Evolutionary conservation across 164 flowering plant species (phyloP).

Genomic region (Cinnamomum chago): DNA sequence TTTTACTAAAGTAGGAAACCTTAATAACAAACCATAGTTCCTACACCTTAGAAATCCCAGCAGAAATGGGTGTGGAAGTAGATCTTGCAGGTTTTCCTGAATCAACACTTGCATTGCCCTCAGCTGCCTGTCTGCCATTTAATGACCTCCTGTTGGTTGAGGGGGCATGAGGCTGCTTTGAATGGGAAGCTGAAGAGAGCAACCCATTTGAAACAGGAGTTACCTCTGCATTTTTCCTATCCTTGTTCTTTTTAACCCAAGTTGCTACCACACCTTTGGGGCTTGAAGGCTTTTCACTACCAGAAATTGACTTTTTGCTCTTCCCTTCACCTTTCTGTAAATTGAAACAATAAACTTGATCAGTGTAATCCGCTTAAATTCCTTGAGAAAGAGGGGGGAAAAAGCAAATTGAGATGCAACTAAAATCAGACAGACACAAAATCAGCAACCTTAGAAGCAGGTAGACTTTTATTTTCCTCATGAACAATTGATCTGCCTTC

Average conservation of each 20-base stretch:
- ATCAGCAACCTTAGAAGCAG: neutral
- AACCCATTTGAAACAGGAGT: slow-evolving; percentile 40
- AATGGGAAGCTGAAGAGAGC: slow-evolving; percentile 19
- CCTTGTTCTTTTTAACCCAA: slow-evolving; percentile 34
- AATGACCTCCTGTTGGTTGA: slow-evolving; percentile 35
- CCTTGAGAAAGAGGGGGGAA: slow-evolving; percentile 4
- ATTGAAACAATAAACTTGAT: neutral
- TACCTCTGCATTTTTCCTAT: slow-evolving; percentile 32
- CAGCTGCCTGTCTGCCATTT: slow-evolving; percentile 32
- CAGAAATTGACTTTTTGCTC: neutral
- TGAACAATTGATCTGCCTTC: neutral
- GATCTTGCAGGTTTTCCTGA: slow-evolving; percentile 19
- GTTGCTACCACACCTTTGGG: slow-evolving; percentile 24
- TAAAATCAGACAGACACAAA: neutral
- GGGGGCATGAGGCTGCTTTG: slow-evolving; percentile 27
- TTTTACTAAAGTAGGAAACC: neutral
- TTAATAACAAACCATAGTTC: neutral
- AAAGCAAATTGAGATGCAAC: neutral
- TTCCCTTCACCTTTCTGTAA: slow-evolving; percentile 4
- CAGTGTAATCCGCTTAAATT: slow-evolving; percentile 1
- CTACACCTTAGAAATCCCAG: slow-evolving; percentile 18
- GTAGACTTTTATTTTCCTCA: neutral
- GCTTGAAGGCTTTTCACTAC: slow-evolving; percentile 27
- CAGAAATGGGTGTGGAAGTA: slow-evolving; percentile 15
- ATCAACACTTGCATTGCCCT: slow-evolving; percentile 18